These are phyloP conservation scores for Acanthamoeba lugdunensis DNA, from an alignment of 208 protist species.

Conservation along the genomic window DNA sequence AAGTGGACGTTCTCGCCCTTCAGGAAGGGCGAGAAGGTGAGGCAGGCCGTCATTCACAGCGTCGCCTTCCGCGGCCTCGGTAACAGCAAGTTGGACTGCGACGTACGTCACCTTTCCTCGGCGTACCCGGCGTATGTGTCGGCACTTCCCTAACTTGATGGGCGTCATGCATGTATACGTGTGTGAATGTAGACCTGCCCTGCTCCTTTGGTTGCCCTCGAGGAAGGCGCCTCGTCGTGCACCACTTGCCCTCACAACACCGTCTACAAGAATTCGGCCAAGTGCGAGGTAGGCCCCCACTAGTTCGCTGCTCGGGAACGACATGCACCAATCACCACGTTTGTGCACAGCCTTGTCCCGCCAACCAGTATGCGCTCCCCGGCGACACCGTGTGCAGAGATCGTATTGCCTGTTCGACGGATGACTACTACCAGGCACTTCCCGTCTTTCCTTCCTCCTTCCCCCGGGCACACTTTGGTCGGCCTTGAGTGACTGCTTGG, in stretches of 20 bases:
- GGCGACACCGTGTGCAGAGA: conserved; percentile 44
- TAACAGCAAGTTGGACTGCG: neutral
- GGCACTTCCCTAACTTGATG: neutral
- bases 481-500: neutral
- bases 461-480: neutral
- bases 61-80: conserved; percentile 37
- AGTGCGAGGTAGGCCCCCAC: neutral
- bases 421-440: conserved; percentile 7
- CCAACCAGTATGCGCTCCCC: conserved; percentile 44
- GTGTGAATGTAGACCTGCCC: neutral
- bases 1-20: conserved; percentile 65
- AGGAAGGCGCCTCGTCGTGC: neutral
- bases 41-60: conserved; percentile 67
- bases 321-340: neutral
- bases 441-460: neutral
- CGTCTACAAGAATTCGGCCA: conserved; percentile 7
- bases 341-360: neutral
- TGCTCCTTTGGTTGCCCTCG: conserved; percentile 22
- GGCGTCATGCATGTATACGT: neutral
- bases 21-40: conserved; percentile 57
- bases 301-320: neutral
- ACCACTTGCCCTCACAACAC: conserved; percentile 12
- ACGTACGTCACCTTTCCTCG: neutral
- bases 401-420: neutral
- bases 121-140: neutral